Conservation (phyloP, 371 early-diverging fungal species). For the Parasitella parasitica region DNA sequence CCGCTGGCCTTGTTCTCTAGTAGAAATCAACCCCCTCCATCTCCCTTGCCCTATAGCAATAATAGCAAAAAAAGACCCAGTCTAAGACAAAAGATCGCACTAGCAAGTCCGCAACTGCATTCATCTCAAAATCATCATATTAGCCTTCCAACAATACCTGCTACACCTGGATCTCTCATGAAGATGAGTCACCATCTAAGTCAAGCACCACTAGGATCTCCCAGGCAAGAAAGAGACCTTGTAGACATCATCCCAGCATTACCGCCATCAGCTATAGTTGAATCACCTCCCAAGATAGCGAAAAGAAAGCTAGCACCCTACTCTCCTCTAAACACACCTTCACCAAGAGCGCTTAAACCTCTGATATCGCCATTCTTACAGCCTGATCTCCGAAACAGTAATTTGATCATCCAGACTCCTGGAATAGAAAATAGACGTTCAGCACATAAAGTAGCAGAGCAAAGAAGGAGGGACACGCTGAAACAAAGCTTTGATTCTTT, state of each 20-base stretch:
- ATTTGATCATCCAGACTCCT: neutral
- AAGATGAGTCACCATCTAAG: constrained; percentile 24
- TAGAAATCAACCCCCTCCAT: neutral
- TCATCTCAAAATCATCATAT: neutral
- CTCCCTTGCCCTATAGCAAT: constrained; percentile 2
- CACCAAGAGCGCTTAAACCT: constrained; percentile 24
- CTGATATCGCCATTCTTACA: constrained; percentile 36
- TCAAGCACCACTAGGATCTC: neutral
- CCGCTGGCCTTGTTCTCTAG: constrained; percentile 4
- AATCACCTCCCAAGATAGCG: neutral
- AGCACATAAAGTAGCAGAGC: constrained; percentile 85
- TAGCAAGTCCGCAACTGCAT: constrained; percentile 7
- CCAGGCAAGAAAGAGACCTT: neutral
- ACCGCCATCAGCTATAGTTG: neutral
- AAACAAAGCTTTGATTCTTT: constrained; percentile 85
- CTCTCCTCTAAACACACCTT: neutral
- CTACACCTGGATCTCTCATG: constrained; percentile 59
- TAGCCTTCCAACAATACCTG: constrained; percentile 26
- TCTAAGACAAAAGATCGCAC: constrained; percentile 6
- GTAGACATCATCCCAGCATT: constrained; percentile 1
- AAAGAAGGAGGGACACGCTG: constrained; percentile 83
- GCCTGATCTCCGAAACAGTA: constrained; percentile 40
- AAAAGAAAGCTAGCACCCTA: constrained; percentile 10
- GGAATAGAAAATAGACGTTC: constrained; percentile 63
- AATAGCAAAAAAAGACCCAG: neutral